Base-by-base conservation (phyloP, 495 filamentous ascomycete species). In the Lasiosphaeria hispida region DNA sequence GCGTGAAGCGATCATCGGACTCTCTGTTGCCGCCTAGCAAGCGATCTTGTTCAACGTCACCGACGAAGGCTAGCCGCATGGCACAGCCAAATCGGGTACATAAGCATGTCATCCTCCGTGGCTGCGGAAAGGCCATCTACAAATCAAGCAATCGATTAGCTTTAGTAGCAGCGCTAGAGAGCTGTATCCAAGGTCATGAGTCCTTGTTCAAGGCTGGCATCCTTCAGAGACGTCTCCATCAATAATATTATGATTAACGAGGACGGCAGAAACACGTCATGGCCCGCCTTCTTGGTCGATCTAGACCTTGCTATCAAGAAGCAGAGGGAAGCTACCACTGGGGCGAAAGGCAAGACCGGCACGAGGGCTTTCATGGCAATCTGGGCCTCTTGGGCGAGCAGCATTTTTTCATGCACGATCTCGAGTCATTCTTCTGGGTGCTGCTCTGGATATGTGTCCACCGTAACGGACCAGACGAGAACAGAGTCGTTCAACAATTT, bases 401-500 rank as follows among this genome's bases (percentile, higher is more conserved):
- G 14, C 69, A 77, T 55, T 68, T 62, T 5, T 77, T 76, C 43
- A 72, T 76, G 69, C 69, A 77, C 45, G 69, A 78, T 57, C 69
- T 83, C 9, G 75, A 83, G 63, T 82, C 73, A 13, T 80, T 82
- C 60, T 82, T 82, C 59, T 81, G 71, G 74, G 76, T 83, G 13
- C 55, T 82, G 1, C 79, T 78, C 53, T 79, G 71, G 73, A 74
- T 80, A 49, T 79, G 67, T 55, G 69, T 80, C 37, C 70, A 80
- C 49, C 72, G 64, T 52, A 39, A 75, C 10, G 68, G 66, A n/a
- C 68, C 60, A 23, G 42, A n/a, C 13, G 18, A 56, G 17, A 57
- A 60, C 18, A 56, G 65, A 14, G 45, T 23, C 13, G 57, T 30
- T 39, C 9, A 41, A 10, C 49, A 57, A 35, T 73, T 68, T 52